Base-by-base conservation (phyloP, 2,329 filamentous ascomycete species). In the Colletotrichum tofieldiae region DNA sequence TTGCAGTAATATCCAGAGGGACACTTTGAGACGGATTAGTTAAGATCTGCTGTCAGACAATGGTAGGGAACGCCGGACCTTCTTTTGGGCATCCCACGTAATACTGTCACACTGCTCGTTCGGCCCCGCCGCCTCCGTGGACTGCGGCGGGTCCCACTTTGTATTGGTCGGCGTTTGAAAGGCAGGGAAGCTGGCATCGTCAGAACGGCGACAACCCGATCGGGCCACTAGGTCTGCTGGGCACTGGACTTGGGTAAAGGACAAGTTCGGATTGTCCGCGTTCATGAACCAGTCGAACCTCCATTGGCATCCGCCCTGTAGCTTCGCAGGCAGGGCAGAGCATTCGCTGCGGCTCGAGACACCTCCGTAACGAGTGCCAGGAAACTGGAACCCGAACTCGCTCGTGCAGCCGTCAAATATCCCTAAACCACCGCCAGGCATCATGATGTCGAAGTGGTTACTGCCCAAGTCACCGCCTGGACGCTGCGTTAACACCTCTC, bases 281-380 rank as follows among this genome's bases (percentile, higher is more conserved):
- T 86, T 86, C 75, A 83, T 77, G 80, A 91, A 90, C 89, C 89
- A 92, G 82, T 91, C 88, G 76, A 91, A 91, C 73, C 89, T 88
- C 87, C 89, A 92, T 77, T 86, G 82, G 81, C 90, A 91, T 12
- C 89, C 89, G 6, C 80, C 82, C 81, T 89, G 86, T 55, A 91
- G 83, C 39, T 83, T 81, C 29, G 77, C 80, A 1, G 89, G 89
- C 80, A 90, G 87, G 63, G 78, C 77, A 72, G 84, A 81, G 80
- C 89, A 91, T 29, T 87, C 84, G 60, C 81, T 80, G 67, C 85
- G 82, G 60, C 84, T 84, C 14, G 82, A 80, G 72, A 91, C 83
- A 65, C 90, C 89, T 56, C 89, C 90, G 78, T 91, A 91, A 67
- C 84, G 85, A 61, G 85, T 84, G 70, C 89, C 89, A 3, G 78